A percentile compares a stretch with the other conserved stretches of the same genome.
Evolutionary conservation across 1,284 basidiomycete genomes (phyloP).

Genomic region (Apiotrichum akiyoshidainum): DNA sequence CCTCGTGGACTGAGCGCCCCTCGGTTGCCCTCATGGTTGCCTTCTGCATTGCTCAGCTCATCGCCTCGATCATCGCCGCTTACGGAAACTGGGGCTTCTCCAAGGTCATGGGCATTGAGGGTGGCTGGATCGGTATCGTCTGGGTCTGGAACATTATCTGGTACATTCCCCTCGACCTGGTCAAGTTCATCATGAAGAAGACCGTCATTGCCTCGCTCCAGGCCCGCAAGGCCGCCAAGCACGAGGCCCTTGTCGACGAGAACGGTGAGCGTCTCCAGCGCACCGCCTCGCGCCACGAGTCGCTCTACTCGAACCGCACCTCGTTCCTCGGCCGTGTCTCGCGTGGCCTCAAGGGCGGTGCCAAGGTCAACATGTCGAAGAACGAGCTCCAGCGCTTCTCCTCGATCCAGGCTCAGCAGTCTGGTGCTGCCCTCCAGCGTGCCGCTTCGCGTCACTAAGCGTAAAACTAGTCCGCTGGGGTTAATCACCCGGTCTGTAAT

Average conservation of each 20-base stretch:
- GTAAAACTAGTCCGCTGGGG: constrained; percentile 1
- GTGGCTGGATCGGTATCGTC: constrained; percentile 93
- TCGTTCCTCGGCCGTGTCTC: constrained; percentile 46
- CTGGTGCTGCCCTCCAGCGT: constrained; percentile 49
- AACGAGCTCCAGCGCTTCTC: constrained; percentile 53
- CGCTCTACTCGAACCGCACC: constrained; percentile 65
- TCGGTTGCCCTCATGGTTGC: constrained; percentile 83
- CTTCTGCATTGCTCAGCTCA: constrained; percentile 87
- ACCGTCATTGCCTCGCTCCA: constrained; percentile 82
- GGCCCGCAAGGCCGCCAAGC: constrained; percentile 60
- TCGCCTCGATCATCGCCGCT: constrained; percentile 91
- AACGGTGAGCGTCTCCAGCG: constrained; percentile 74
- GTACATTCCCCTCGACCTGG: constrained; percentile 89
- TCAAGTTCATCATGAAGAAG: constrained; percentile 95
- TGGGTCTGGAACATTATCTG: constrained; percentile 96
- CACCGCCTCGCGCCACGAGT: constrained; percentile 88
- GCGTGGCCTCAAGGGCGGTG: constrained; percentile 44
- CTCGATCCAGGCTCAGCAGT: constrained; percentile 51
- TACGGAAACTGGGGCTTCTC: constrained; percentile 93
- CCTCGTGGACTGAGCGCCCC: constrained; percentile 98
- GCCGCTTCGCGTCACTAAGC: constrained; percentile 31
- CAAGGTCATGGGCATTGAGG: constrained; percentile 68
- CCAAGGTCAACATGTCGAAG: constrained; percentile 52
- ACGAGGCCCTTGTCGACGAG: constrained; percentile 54
- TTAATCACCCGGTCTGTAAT: constrained; percentile 18